These are phyloP conservation scores for Trichoderma koningii DNA, from an alignment of 2,329 filamentous ascomycete genomes.

Conservation along the genomic window DNA sequence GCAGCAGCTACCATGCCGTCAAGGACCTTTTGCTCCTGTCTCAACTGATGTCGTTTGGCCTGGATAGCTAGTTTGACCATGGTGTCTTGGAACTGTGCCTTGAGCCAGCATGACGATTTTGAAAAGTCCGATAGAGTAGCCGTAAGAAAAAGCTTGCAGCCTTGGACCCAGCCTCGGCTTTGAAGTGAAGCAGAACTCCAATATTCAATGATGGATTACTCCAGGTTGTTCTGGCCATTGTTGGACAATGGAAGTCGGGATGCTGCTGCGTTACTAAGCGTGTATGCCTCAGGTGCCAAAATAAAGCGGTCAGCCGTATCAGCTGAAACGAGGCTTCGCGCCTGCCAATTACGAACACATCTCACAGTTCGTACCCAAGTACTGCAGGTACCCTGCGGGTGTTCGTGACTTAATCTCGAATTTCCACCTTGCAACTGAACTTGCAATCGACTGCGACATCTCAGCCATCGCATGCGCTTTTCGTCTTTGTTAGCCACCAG, in stretches of 20 bases:
- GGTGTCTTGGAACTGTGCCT: not conserved
- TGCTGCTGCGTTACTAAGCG: not conserved
- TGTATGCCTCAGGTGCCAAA: not conserved
- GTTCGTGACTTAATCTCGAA: not conserved
- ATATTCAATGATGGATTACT: not conserved
- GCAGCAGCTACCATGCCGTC: not conserved
- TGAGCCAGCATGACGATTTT: not conserved
- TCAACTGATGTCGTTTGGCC: not conserved
- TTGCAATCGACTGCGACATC: no score
- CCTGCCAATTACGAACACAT: no score
- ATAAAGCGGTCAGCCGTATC: not conserved
- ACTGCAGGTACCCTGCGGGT: not conserved
- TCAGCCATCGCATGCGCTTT: no score
- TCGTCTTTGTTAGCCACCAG: no score
- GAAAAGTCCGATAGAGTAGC: not conserved
- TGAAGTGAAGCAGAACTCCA: not conserved
- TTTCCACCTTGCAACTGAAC: no score
- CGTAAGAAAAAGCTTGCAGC: not conserved
- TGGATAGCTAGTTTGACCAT: not conserved
- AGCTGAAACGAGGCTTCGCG: conserved; percentile 5
- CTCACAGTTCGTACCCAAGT: no score
- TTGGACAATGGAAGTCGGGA: not conserved
- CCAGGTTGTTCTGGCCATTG: not conserved
- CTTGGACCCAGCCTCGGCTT: not conserved
- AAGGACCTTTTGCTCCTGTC: conserved; percentile 11